These are phyloP conservation scores for Bretschneidera sinensis DNA, from an alignment of 345 rosid genomes.

Conservation along the genomic window DNA sequence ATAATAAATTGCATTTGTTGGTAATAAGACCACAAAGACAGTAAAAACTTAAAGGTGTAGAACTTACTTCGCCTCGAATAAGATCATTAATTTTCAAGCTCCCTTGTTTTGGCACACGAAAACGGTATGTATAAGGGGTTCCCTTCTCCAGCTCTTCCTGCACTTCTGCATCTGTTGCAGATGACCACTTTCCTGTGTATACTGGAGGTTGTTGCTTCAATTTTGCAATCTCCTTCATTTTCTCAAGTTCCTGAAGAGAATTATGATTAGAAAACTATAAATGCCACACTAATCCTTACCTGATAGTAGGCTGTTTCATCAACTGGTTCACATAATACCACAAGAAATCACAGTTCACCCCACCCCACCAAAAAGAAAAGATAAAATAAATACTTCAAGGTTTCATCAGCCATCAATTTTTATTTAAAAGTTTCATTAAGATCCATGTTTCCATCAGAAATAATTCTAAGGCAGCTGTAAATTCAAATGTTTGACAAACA, in stretches of 20 bases:
- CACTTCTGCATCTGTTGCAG: constrained; percentile 57
- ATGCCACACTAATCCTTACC: background rate
- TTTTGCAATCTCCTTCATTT: constrained; percentile 82
- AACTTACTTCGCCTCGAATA: constrained; percentile 83
- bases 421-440: too few species aligned
- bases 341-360: background rate
- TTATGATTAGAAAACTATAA: constrained; percentile 1
- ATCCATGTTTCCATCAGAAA: too few species aligned
- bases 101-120: constrained; percentile 79
- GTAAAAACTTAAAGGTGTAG: background rate
- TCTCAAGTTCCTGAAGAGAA: constrained; percentile 71
- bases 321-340: too few species aligned
- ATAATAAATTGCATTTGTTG: background rate
- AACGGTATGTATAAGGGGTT: constrained; percentile 74
- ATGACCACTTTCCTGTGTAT: constrained; percentile 84
- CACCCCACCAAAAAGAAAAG: background rate
- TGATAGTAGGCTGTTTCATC: too few species aligned
- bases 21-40: background rate
- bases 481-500: background rate
- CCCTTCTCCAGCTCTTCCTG: constrained; percentile 77
- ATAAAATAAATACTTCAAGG: background rate
- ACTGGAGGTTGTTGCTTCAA: constrained; percentile 76
- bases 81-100: constrained; percentile 75
- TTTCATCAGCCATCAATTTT: background rate
- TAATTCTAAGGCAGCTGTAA: background rate